These are phyloP conservation scores for Pyronema omphalodes DNA, from an alignment of 495 filamentous ascomycete genomes.

Conservation along the genomic window DNA sequence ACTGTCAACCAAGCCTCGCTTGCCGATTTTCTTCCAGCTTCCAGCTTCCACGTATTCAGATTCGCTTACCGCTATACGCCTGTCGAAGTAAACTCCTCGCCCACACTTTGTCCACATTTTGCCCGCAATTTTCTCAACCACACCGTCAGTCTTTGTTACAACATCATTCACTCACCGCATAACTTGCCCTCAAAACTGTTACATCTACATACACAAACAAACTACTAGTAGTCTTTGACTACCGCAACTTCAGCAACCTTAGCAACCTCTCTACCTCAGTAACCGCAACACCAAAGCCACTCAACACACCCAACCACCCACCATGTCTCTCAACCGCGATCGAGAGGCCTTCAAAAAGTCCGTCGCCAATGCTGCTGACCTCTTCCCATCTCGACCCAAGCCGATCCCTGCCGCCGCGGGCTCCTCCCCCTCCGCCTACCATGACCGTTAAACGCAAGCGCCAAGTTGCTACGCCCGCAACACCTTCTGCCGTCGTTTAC, in stretches of 20 bases:
- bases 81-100: no score
- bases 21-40: no score
- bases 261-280: neutral
- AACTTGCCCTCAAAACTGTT: no score
- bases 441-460: conserved; percentile 13
- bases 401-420: neutral
- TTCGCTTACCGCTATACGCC: no score
- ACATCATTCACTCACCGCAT: no score
- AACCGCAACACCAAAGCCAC: conserved; percentile 2
- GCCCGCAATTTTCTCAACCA: no score
- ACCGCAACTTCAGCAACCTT: neutral
- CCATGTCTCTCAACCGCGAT: conserved; percentile 23
- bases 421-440: conserved; percentile 1
- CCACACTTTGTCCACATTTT: no score
- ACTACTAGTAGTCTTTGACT: neutral
- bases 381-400: conserved; percentile 14
- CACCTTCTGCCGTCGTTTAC: conserved; percentile 34
- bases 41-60: no score
- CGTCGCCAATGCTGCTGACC: conserved; percentile 25
- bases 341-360: conserved; percentile 23
- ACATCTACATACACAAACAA: no score
- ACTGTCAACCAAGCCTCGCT: no score
- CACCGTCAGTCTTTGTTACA: no score
- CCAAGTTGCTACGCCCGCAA: conserved; percentile 11
- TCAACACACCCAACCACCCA: neutral